Evolutionary conservation across 2,329 filamentous ascomycete genomes (phyloP).

Genomic region (Neocucurbitaria cava): DNA sequence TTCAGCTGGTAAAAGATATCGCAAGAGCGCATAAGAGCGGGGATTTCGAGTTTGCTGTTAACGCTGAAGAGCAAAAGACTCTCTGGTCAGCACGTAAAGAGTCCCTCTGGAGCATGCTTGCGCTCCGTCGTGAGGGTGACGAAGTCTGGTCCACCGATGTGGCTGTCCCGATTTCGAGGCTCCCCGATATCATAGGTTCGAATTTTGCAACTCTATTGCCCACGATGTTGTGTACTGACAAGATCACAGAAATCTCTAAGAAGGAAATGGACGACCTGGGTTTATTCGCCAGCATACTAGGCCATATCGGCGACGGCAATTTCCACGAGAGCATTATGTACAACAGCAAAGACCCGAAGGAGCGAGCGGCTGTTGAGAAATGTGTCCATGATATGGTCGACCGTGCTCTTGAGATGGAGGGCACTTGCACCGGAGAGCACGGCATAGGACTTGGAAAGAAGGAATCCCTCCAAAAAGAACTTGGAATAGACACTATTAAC

Average conservation of each 20-base stretch:
- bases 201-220: background rate
- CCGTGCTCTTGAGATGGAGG: conserved; percentile 91
- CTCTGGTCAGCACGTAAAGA: conserved; percentile 69
- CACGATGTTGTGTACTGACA: conserved; percentile 13
- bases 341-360: conserved; percentile 70
- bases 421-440: conserved; percentile 90
- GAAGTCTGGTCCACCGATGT: conserved; percentile 70
- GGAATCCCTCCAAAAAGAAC: conserved; percentile 76
- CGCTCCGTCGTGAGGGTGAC: conserved; percentile 61
- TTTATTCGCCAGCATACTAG: conserved; percentile 84
- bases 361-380: conserved; percentile 77
- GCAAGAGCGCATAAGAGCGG: conserved; percentile 66
- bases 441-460: conserved; percentile 89
- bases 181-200: conserved; percentile 67
- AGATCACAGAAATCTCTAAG: conserved; percentile 76
- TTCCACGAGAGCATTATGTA: conserved; percentile 96
- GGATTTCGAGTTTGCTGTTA: conserved; percentile 63
- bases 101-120: conserved; percentile 67
- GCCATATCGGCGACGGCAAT: conserved; percentile 92
- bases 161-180: conserved; percentile 65
- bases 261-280: conserved; percentile 87
- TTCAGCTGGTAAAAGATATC: conserved; percentile 71
- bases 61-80: conserved; percentile 61
- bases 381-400: conserved; percentile 91
- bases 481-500: conserved; percentile 78